These are phyloP conservation scores for Lentinula sp. DNA, from an alignment of 768 basidiomycete species.

Conservation along the genomic window DNA sequence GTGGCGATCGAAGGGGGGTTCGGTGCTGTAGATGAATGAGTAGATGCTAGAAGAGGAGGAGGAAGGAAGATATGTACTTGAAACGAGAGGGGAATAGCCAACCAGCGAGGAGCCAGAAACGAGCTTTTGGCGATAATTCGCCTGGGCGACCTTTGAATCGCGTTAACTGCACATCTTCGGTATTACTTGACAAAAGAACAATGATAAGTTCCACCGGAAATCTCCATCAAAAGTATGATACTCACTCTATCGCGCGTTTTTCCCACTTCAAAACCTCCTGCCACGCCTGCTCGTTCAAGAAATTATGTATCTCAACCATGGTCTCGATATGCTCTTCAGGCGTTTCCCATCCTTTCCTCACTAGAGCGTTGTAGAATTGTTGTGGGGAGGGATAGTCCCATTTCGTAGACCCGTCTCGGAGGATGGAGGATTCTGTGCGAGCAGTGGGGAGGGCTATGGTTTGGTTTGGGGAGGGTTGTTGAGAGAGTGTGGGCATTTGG, in stretches of 20 bases:
- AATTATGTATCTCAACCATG: slow-evolving; percentile 99
- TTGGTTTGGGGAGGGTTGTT: slow-evolving; percentile 57
- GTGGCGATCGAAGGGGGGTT: slow-evolving; percentile 96
- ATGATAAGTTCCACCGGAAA: background rate
- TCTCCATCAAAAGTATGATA: slow-evolving; percentile 9
- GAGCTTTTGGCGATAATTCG: slow-evolving; percentile 91
- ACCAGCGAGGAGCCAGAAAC: slow-evolving; percentile 79
- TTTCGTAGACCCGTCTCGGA: slow-evolving; percentile 47
- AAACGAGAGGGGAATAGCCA: slow-evolving; percentile 86
- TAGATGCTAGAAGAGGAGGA: background rate
- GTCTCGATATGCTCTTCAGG: slow-evolving; percentile 93
- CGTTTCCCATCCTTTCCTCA: slow-evolving; percentile 95
- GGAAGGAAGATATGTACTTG: slow-evolving; percentile 50
- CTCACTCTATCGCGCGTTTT: slow-evolving; percentile 56
- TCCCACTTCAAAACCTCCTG: slow-evolving; percentile 93
- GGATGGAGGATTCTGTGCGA: slow-evolving; percentile 81
- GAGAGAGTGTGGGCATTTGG: slow-evolving; percentile 84
- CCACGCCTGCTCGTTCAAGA: slow-evolving; percentile 97
- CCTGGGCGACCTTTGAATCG: slow-evolving; percentile 89
- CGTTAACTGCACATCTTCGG: slow-evolving; percentile 67
- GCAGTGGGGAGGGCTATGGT: slow-evolving; percentile 58
- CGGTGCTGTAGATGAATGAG: slow-evolving; percentile 44
- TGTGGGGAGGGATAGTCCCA: slow-evolving; percentile 99
- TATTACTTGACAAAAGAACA: slow-evolving; percentile 30
- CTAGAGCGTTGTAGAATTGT: slow-evolving; percentile 96